Base-by-base conservation (phyloP, 2,329 filamentous ascomycete species). In the Cyphellophora europaea region DNA sequence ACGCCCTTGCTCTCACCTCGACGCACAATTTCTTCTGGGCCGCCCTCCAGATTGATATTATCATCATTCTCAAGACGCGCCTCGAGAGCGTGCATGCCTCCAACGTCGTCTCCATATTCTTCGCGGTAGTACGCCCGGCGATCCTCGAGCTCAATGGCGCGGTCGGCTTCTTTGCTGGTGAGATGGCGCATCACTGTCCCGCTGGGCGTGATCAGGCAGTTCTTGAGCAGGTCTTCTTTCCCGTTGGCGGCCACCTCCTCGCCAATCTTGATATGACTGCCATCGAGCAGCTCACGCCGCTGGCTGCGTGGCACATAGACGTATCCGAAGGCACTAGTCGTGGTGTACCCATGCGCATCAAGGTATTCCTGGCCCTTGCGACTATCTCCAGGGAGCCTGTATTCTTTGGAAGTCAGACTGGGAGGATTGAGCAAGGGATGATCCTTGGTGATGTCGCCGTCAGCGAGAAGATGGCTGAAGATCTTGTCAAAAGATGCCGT, bases 121-220 rank as follows among this genome's bases (percentile, higher is more conserved):
- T 59, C 48, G 3, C 53, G 29, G 54, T 56, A 23, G 49, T 52
- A 39, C 58, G 58, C 8, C 50, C 44, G 13, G 35, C 49, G 54
- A 38, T 60, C 61, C 43, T 67, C 62, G 5, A 68, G 49, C n/a
- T 55, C 54, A 2, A 68, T 51, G 27, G 65, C 63, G 14, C 55
- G 56, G 12, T 64, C 56, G 40, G 65, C 62, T 45, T 68, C 65
- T n/a, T 63, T 61, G 2, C 51, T 42, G 4, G 58, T 58, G 10
- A 69, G 46, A 43, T 67, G 63, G 28, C 58, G 57, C 15, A 67
- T 49, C 3, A 66, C 55, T 35, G 56, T 59, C 3, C 65, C 64
- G 15, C 56, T 54, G 10, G 65, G 63, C 8, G 59, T 66, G 34
- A 67, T 60, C 16, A 68, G 47, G 34, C 59, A 61, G 21, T 59